Evolutionary conservation across 2,329 filamentous ascomycete genomes (phyloP), one percentile per base, ranked within the genome.

Genomic region (Sporothrix humicola): DNA sequence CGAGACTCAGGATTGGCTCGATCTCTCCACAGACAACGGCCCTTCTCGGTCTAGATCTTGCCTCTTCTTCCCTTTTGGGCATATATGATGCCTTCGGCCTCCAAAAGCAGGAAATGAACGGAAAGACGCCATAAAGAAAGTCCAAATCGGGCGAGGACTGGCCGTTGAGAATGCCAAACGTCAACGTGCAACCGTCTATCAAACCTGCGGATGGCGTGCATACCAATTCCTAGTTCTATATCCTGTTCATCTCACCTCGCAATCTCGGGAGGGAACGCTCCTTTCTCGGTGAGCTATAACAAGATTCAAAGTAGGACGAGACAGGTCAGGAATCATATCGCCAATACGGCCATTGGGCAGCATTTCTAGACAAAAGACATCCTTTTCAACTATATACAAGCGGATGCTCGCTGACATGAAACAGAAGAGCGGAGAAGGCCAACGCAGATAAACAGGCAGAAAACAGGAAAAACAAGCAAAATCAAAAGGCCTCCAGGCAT

Each of bases 101-200:
- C n/a, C n/a, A 48, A 23, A 46, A 48, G 7, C 61, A 48, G n/a
- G 42, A 26, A 23, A 59, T 5, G 42, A 48, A 13, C 31, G 7
- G 31, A 7, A 5, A 37, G 7, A 37, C 12, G 42, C 3, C n/a
- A 13, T 26, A 20, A 2, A 48, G 20, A 44, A 48, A 2, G 3
- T 66, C 61, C 61, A 66, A 15, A 48, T 66, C 42, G 42, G 42
- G 20, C 42, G 1, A 6, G 15, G 2, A 7, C 20, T 66, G 6
- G 20, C 61, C 42, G 42, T 48, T 66, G 20, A 2, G 48, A 26
- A 48, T 5, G 61, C 42, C 42, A 44, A 44, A 65, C n/a, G 42
- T 48, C 61, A 66, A 48, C 20, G 42, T 48, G 26, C 61, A 15
- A 66, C 61, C 42, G 20, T 23, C 61, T 66, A 15, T 66, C 42